Base-by-base conservation (phyloP, 176 grass and related monocot genomes). In the Phoenix dactylifera region DNA sequence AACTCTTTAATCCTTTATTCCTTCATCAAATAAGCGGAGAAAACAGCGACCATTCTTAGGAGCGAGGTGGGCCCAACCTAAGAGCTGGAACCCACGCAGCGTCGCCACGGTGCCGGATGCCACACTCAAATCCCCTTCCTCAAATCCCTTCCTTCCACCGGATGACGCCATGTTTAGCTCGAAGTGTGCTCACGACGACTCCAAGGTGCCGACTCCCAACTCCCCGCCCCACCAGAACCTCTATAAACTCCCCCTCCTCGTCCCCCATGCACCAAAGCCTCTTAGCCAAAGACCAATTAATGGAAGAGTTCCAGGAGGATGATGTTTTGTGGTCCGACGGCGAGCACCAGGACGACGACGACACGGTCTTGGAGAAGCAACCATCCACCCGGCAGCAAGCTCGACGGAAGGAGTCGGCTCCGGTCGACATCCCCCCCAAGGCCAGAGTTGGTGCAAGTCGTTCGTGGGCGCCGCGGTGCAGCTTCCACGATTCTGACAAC, bases 251-350 rank as follows among this genome's bases (percentile, higher is more conserved):
- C 1, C n/a, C 3, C 6, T 15, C 51, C 59, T 57, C 30, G 0
- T 5, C 15, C 68, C 58, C 1, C 29, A 4, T 2, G 7, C 35
- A 2, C 35, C 35, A 44, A 65, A 51, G 59, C 28, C 62, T n/a
- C 48, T 52, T 68, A 70, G 65, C 54, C 64, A 4, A 18, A 15
- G 73, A 62, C 73, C 72, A 20, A n/a, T n/a, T n/a, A n/a, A 87
- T 92, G 88, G 88, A 78, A 18, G 83, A 92, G 16, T 64, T 78
- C 57, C 18, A 84, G 4, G 88, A 87, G 62, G 61, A 71, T 12
- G 83, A 92, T 16, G 72, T 92, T 58, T 61, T 92, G 12, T 87
- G 80, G 83, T 65, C 69, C 24, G 49, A 17, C 7, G 44, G 3
- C 51, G 51, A 57, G 7, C 14, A 3, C 35, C 49, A 15, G 52